Evolutionary conservation across 73 alveolate species (phyloP).

Genomic region (Loxodes magnus): DNA sequence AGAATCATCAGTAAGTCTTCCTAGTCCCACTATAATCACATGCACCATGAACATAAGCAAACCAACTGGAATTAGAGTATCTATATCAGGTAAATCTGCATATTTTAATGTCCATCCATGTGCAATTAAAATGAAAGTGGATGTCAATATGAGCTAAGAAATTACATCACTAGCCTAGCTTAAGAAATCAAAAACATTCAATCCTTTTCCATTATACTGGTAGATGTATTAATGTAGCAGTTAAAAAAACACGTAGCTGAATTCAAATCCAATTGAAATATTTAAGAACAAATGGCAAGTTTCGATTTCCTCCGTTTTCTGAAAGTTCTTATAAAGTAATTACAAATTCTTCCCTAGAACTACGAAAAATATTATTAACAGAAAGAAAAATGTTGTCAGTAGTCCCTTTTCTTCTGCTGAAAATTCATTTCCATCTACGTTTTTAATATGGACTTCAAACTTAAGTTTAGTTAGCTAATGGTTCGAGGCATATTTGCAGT

Average conservation of each 20-base stretch:
- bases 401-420: conserved; percentile 12
- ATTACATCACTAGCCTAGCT: not conserved
- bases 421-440: not conserved
- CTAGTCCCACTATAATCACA: conserved; percentile 3
- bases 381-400: not conserved
- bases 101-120: conserved; percentile 10
- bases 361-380: not conserved
- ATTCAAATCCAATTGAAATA: not conserved
- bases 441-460: conserved; percentile 5
- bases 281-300: not conserved
- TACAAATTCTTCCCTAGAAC: not conserved
- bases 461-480: not conserved
- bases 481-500: conserved; percentile 8
- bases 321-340: not conserved
- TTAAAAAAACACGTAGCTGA: conserved; percentile 5
- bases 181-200: not conserved
- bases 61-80: conserved; percentile 1
- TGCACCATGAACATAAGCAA: not conserved
- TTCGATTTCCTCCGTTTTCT: conserved; percentile 1
- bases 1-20: conserved; percentile 10
- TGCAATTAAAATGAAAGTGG: conserved; percentile 4
- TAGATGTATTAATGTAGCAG: not conserved
- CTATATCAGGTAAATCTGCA: conserved; percentile 10
- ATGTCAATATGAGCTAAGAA: not conserved
- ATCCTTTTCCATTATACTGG: conserved; percentile 12